Evolutionary conservation across 2,329 filamentous ascomycete genomes (phyloP), one percentile per base, ranked within the genome.

Genomic region (Neofusicoccum umdonicola): DNA sequence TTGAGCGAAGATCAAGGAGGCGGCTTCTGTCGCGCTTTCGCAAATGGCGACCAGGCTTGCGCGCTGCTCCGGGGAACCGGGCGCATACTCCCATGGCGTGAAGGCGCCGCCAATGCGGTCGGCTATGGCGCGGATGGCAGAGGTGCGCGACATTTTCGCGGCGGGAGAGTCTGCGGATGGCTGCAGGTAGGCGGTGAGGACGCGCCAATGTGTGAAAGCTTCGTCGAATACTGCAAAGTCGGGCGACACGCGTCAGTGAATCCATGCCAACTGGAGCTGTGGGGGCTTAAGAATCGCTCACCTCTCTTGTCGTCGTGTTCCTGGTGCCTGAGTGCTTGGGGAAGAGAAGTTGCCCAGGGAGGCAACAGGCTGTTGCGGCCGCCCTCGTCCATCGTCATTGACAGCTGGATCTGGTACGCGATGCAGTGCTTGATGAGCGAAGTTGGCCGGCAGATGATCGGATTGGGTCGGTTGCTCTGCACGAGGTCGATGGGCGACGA

Each of bases 301-400:
- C 56, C 56, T 7, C 35, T n/a, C 31, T 60, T 35, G 11, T 47
- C 31, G 15, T 2, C 41, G n/a, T 44, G 17, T 15, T 60, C 56
- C 31, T 19, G 15, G 9, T 31, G 41, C n/a, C 31, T 44, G 4
- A 60, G 7, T 3, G 56, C 56, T 19, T 60, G 56, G 15, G 56
- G 56, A 9, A 60, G 11, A 1, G 41, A 17, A 6, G 56, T 60
- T 15, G 31, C 31, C 27, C 31, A 60, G n/a, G 56, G 56, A n/a
- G 56, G 56, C 13, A 60, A 41, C 27, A 60, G 42, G 27, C 41
- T 47, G 17, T 60, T 60, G 2, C 56, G 15, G 56, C 56, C 56
- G 56, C 56, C 56, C 42, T 60, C 56, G 15, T 60, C 56, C 56
- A 60, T 60, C n/a, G 56, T 60, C 56, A 60, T 60, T 8, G 42